A percentile compares a stretch with the other conserved stretches of the same genome.
These are phyloP conservation scores for Lotmaria passim DNA, from an alignment of 208 protist species.

Conservation along the genomic window DNA sequence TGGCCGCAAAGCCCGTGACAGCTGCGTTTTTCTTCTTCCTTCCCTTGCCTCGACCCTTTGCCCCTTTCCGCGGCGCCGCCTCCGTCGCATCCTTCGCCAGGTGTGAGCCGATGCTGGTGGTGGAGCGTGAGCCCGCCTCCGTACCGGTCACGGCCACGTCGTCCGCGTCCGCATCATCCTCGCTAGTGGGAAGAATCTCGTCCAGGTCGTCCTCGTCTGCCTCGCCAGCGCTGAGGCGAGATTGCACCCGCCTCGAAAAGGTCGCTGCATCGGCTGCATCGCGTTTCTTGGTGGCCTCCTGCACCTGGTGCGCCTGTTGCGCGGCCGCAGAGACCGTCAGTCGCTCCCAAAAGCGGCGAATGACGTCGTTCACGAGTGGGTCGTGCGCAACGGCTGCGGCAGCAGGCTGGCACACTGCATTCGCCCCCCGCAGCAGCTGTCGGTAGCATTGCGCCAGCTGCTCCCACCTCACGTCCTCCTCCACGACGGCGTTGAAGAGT, in stretches of 20 bases:
- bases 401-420: slow-evolving; percentile 24
- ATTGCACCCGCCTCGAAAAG: slow-evolving; percentile 10
- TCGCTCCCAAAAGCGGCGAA: slow-evolving; percentile 83
- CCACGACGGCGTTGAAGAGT: slow-evolving; percentile 41
- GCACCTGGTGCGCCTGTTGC: slow-evolving; percentile 33
- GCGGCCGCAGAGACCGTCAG: slow-evolving; percentile 72
- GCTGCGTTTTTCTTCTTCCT: slow-evolving; percentile 32
- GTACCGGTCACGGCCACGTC: not conserved
- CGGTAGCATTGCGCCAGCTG: slow-evolving; percentile 72
- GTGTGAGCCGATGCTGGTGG: not conserved
- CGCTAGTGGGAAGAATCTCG: slow-evolving; percentile 17
- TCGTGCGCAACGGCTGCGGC: slow-evolving; percentile 43
- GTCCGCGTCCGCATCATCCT: not conserved
- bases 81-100: not conserved
- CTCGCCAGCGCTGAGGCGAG: not conserved
- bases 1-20: not conserved
- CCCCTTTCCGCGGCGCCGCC: not conserved
- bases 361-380: slow-evolving; percentile 69
- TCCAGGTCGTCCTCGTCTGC: slow-evolving; percentile 37
- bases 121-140: not conserved
- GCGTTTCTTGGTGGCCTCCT: slow-evolving; percentile 27
- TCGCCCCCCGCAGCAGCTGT: slow-evolving; percentile 53
- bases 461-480: slow-evolving; percentile 66
- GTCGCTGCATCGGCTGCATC: slow-evolving; percentile 24
- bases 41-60: not conserved